Base-by-base conservation (phyloP, 1,139 yeast species). In the Debaryomycetaceae sp. region DNA sequence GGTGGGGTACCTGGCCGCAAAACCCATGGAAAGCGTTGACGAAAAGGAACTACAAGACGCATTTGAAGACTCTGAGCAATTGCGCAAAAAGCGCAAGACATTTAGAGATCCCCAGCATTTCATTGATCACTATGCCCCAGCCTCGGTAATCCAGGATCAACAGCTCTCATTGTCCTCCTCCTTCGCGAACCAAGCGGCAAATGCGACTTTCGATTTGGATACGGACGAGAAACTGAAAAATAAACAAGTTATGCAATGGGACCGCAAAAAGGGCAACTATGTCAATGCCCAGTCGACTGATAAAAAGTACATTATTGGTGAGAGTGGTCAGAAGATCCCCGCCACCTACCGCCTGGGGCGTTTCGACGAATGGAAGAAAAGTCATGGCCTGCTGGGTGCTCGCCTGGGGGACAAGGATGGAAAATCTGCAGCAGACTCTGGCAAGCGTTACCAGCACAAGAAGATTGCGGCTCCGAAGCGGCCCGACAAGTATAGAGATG, bases 341-440 rank as follows among this genome's bases (percentile, higher is more conserved):
- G 98, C 98, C 2, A 69, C 93, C 14, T 86, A 78, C 57, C 69
- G 83, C 47, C 78, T 94, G 4, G 99, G 99, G 31, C 76, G 86
- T 43, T 90, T 73, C 47, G 96, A 86, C 34, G 79, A 78, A 30
- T 90, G 97, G 98, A 80, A 78, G 48, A 69, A 77, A 40, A 73
- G 75, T 26, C 73, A 86, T 51, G 77, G 75, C 44, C 48, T 73
- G 33, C 37, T 35, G 22, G 44, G 43, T 21, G 52, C 49, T 26
- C 26, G 37, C 36, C 16, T 25, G 23, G 32, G 38, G 10, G 30
- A 25, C 12, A 23, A 23, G 3, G 43, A 49, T 22, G 35, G 37
- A 26, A n/a, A n/a, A n/a, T n/a, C n/a, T n/a, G 30, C 36, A 33
- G 21, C 7, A 19, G n/a, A 15, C 22, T 30, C 36, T 25, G 58